Conservation (phyloP, 2,329 filamentous ascomycete species). For the Pestalotiopsis sp. region DNA sequence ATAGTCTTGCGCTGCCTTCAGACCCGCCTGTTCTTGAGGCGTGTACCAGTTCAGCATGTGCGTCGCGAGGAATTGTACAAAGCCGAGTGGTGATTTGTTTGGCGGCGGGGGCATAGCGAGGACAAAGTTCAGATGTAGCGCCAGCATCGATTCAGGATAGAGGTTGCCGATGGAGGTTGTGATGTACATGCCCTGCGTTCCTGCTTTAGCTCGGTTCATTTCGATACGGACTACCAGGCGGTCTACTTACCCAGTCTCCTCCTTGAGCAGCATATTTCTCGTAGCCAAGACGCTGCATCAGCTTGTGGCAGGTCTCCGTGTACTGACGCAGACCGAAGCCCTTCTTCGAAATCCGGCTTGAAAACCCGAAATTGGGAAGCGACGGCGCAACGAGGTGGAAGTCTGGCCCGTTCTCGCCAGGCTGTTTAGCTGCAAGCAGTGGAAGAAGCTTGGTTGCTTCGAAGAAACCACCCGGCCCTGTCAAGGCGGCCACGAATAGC, state of each 20-base stretch:
- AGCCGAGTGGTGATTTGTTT: slow-evolving; percentile 6
- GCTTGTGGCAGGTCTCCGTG: slow-evolving; percentile 31
- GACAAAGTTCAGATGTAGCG: slow-evolving; percentile 18
- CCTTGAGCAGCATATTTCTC: slow-evolving; percentile 24
- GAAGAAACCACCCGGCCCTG: neutral
- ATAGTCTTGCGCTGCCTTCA: slow-evolving; percentile 21
- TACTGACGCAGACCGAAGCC: slow-evolving; percentile 31
- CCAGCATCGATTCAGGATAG: slow-evolving; percentile 16
- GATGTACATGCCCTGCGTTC: slow-evolving; percentile 16
- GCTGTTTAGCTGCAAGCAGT: neutral
- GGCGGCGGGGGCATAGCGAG: slow-evolving; percentile 11
- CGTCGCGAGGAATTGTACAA: slow-evolving; percentile 9
- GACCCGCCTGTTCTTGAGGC: slow-evolving; percentile 19
- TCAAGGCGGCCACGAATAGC: neutral
- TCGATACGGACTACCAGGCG: neutral
- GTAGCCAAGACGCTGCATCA: slow-evolving; percentile 37
- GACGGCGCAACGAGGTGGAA: slow-evolving; percentile 41
- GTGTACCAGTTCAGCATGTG: slow-evolving; percentile 18
- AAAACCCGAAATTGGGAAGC: slow-evolving; percentile 41
- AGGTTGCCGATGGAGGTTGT: slow-evolving; percentile 11
- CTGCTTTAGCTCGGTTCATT: neutral
- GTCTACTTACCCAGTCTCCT: slow-evolving; percentile 14
- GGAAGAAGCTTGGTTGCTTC: neutral
- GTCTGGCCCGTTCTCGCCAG: slow-evolving; percentile 19
- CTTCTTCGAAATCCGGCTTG: slow-evolving; percentile 25